Evolutionary conservation across 2,329 filamentous ascomycete genomes (phyloP).

Genomic region (Colletotrichum caudatum): DNA sequence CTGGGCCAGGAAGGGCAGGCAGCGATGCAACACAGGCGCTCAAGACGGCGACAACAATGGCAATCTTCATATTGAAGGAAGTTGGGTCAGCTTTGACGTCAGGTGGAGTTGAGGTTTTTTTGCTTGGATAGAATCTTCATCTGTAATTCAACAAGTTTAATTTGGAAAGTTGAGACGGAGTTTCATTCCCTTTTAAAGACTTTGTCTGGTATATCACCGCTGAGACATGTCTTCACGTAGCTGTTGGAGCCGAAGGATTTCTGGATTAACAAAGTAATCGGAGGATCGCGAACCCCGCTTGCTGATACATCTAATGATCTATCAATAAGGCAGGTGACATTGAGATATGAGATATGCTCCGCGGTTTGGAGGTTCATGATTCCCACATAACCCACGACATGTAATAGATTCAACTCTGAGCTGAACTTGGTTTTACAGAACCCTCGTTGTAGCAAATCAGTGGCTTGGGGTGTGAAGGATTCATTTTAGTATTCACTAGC

Average conservation of each 20-base stretch:
- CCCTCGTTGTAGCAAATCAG: neutral
- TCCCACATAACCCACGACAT: neutral
- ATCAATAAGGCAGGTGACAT: slow-evolving; percentile 37
- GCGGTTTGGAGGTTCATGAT: slow-evolving; percentile 8
- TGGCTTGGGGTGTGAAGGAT: slow-evolving; percentile 10
- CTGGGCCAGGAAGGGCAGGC: slow-evolving; percentile 13
- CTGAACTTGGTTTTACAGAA: too few species aligned
- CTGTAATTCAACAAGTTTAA: neutral
- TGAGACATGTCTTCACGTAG: neutral
- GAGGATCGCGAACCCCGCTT: slow-evolving; percentile 16
- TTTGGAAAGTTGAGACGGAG: too few species aligned
- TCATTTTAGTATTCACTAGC: neutral
- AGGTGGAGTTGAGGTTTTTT: neutral
- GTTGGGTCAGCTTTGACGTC: neutral
- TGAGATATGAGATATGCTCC: neutral
- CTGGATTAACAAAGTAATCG: neutral
- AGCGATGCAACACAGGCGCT: slow-evolving; percentile 21
- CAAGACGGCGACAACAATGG: slow-evolving; percentile 22
- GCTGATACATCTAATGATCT: neutral
- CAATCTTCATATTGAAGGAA: slow-evolving; percentile 20
- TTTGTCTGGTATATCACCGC: neutral
- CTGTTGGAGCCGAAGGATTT: neutral
- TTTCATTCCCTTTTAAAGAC: neutral
- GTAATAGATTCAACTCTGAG: neutral
- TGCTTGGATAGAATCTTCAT: too few species aligned